Base-by-base conservation (phyloP, 106 monocot genomes). In the Dactylorhiza incarnata region DNA sequence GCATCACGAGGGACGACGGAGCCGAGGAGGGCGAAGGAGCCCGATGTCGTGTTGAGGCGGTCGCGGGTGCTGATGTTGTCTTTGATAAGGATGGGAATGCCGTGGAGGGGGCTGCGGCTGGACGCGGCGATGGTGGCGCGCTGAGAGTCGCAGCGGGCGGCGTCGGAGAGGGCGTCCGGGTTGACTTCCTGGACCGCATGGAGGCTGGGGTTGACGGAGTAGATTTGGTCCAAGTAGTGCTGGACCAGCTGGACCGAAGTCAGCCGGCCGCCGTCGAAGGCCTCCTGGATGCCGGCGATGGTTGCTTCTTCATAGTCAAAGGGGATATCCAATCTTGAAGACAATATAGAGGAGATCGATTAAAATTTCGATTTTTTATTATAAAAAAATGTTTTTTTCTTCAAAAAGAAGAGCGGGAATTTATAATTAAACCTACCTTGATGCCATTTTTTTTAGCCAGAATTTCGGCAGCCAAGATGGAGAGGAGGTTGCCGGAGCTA, bases 121-220 rank as follows among this genome's bases (percentile, higher is more conserved):
- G 14, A 5, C 49, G n/a, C 61, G 22, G 7, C 22, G 29, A 9
- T 9, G 29, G 29, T 3, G 9, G 12, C 37, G 13, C 84, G 43
- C 77, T 81, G 55, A 45, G 44, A 6, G 66, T 89, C 86, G 58
- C 83, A 83, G 1, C 17, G 47, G 55, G 73, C 78, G n/a, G 89
- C 86, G 46, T 74, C 77, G 20, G 47, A 12, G n/a, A 87, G 43
- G 9, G 90, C 88, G 51, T 78, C 88, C 5, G 81, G 88, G 76
- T 83, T 85, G 70, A 83, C 75, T 81, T 89, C 88, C 61, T 85
- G 72, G 70, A 89, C 85, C 3, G 85, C 85, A 11, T 23, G 83
- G 71, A 89, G 83, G 7, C 63, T 20, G 0, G 85, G 88, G 75
- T 88, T 89, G 10, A 83, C 81, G 47, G 13, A 9, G 20, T 44